These are phyloP conservation scores for Aspergillus bombycis DNA, from an alignment of 2,329 filamentous ascomycete genomes.

Conservation along the genomic window DNA sequence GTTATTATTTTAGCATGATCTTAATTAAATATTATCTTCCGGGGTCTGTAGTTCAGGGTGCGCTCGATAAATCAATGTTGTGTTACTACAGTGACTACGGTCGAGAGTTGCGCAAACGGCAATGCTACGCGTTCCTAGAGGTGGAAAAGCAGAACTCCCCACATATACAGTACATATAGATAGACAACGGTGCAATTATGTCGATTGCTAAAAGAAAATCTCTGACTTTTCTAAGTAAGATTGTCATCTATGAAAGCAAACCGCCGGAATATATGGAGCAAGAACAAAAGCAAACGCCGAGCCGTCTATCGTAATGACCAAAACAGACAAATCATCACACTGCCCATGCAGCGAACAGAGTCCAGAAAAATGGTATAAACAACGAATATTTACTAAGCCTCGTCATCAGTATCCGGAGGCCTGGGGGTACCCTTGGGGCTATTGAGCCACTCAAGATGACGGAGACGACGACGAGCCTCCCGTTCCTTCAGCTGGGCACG, in stretches of 20 bases:
- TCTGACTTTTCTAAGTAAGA: background rate
- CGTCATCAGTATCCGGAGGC: constrained; percentile 76
- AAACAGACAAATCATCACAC: constrained; percentile 1
- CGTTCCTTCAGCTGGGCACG: constrained; percentile 94
- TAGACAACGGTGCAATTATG: background rate
- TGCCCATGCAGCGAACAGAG: background rate
- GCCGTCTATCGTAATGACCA: constrained; percentile 5
- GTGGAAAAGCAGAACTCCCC: background rate
- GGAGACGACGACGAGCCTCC: constrained; percentile 80
- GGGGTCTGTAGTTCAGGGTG: background rate
- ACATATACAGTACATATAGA: background rate
- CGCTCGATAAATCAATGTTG: background rate
- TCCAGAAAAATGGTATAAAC: constrained; percentile 7
- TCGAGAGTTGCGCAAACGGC: too few species aligned
- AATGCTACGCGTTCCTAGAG: too few species aligned
- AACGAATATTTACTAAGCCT: constrained; percentile 47
- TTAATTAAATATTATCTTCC: background rate
- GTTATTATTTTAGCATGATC: background rate
- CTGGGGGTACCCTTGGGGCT: constrained; percentile 82
- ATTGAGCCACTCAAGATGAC: constrained; percentile 81
- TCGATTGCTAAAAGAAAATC: background rate
- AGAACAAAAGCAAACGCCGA: background rate
- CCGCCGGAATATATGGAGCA: background rate
- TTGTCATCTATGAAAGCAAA: background rate
- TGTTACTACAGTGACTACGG: too few species aligned